phyloP scores from a whole-genome alignment of 2,329 filamentous ascomycete species.

The Rosellinia necatrix region DNA sequence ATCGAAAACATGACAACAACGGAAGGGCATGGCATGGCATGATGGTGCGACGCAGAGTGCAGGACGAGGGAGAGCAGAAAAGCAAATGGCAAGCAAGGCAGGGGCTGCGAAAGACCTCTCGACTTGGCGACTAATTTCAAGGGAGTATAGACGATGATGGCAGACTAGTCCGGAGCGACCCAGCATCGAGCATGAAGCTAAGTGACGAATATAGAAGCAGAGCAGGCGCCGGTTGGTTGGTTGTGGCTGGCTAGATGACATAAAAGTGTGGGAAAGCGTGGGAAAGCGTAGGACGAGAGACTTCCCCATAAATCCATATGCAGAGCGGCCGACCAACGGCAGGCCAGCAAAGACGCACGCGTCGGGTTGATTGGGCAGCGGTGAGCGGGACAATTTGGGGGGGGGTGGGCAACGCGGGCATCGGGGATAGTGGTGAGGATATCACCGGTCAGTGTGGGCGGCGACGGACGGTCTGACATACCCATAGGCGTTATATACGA shows the following conservation, averaged over 20 bases:
- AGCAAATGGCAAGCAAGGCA: slow-evolving; percentile 10
- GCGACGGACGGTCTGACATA: slow-evolving; percentile 44
- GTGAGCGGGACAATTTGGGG: slow-evolving; percentile 29
- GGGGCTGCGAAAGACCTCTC: neutral
- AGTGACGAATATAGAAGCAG: slow-evolving; percentile 9
- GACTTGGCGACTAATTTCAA: slow-evolving; percentile 20
- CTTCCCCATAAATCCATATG: slow-evolving; percentile 42
- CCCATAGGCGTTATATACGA: slow-evolving; percentile 61
- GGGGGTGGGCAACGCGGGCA: slow-evolving; percentile 24
- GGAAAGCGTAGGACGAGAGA: slow-evolving; percentile 21
- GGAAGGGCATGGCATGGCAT: slow-evolving; percentile 11
- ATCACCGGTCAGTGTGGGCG: slow-evolving; percentile 13
- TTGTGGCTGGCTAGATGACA: slow-evolving; percentile 34
- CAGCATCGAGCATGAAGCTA: slow-evolving; percentile 17
- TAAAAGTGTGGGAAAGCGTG: no score
- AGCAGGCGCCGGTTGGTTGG: slow-evolving; percentile 33
- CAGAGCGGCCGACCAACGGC: slow-evolving; percentile 49
- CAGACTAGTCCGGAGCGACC: slow-evolving; percentile 8
- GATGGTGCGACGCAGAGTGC: slow-evolving; percentile 18
- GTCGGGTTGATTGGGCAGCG: slow-evolving; percentile 53
- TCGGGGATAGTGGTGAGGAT: slow-evolving; percentile 25
- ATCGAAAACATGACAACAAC: slow-evolving; percentile 4
- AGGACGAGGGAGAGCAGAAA: slow-evolving; percentile 18
- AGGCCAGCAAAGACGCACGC: slow-evolving; percentile 50
- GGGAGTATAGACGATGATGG: slow-evolving; percentile 7